Conservation (phyloP, 768 basidiomycete genomes). For the Podaxis sp. region DNA sequence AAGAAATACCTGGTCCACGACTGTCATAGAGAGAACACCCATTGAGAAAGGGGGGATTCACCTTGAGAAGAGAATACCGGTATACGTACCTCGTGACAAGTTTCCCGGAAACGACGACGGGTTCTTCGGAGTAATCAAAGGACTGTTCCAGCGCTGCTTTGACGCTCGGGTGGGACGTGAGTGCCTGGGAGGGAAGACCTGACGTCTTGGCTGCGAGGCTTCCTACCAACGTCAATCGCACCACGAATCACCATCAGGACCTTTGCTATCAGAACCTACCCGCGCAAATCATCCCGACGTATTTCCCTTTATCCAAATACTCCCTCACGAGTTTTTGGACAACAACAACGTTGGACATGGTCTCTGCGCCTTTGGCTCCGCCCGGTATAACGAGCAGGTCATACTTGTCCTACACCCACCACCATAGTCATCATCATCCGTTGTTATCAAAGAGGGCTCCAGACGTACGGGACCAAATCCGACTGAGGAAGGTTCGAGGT, state of each 20-base stretch:
- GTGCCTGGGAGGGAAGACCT: constrained; percentile 51
- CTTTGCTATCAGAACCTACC: constrained; percentile 34
- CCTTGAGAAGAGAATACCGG: constrained; percentile 51
- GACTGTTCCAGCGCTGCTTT: constrained; percentile 49
- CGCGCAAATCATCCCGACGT: constrained; percentile 84
- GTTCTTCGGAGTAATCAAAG: constrained; percentile 70
- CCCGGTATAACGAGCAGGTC: constrained; percentile 75
- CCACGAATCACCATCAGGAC: not conserved
- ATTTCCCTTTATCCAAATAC: constrained; percentile 49
- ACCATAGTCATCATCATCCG: too few relatives aligned
- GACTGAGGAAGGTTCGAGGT: constrained; percentile 34
- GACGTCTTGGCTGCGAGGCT: constrained; percentile 64
- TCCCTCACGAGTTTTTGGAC: constrained; percentile 62
- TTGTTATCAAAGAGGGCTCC: not conserved
- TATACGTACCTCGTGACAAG: constrained; percentile 68
- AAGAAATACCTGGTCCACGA: constrained; percentile 59
- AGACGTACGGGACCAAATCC: constrained; percentile 42
- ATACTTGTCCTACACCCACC: constrained; percentile 46
- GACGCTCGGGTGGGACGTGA: constrained; percentile 80
- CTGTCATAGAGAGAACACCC: constrained; percentile 26
- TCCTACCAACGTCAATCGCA: constrained; percentile 34
- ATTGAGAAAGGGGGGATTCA: constrained; percentile 21
- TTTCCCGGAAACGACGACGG: constrained; percentile 68
- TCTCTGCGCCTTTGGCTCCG: constrained; percentile 74
- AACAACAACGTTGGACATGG: constrained; percentile 50